Evolutionary conservation across 805 yeast species (phyloP), one percentile per base, ranked within the genome.

Genomic region (Candida taoyuanica): DNA sequence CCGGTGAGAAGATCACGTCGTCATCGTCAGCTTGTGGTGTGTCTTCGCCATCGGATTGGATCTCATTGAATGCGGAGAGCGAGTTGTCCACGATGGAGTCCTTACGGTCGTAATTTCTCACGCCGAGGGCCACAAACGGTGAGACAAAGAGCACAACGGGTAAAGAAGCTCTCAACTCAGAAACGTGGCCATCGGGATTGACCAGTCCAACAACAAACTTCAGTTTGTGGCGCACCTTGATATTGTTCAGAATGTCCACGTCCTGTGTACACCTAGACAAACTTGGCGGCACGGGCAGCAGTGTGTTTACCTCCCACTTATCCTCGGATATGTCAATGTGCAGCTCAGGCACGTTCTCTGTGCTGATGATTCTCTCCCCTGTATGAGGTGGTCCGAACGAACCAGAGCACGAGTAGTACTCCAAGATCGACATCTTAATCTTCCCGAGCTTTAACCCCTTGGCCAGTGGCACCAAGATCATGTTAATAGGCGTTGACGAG

Each of bases 131-230:
- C 5, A 93, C 84, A 58, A 85, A 84, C 6, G 98, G 97, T 5
- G 82, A 74, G 18, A 87, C 81, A 59, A 82, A 85, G 24, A 86
- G 59, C 20, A 71, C 74, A 4, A 91, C 69, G 0, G 98, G 98
- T 46, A 91, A 66, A 0, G 96, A 82, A 0, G 97, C 97, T 23
- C 98, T 70, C 35, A 91, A 67, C 59, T 89, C 97, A 1, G 96
- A 86, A 3, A 82, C 79, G 56, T 91, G 98, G 3, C 96, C 96
- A 59, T 88, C 97, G 0, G 94, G 83, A 56, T 93, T 91, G 29
- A 77, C 62, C 46, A 93, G 68, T 2, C 86, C 82, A 41, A 93
- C 76, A 8, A 76, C 78, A 56, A 89, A 85, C 53, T 86, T 83
- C 40, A 93, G 63, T 62, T 88, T 89, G 64, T 93, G 98, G 39